Evolutionary conservation across 2,329 filamentous ascomycete genomes (phyloP).

Genomic region (Coniochaeta sp.): DNA sequence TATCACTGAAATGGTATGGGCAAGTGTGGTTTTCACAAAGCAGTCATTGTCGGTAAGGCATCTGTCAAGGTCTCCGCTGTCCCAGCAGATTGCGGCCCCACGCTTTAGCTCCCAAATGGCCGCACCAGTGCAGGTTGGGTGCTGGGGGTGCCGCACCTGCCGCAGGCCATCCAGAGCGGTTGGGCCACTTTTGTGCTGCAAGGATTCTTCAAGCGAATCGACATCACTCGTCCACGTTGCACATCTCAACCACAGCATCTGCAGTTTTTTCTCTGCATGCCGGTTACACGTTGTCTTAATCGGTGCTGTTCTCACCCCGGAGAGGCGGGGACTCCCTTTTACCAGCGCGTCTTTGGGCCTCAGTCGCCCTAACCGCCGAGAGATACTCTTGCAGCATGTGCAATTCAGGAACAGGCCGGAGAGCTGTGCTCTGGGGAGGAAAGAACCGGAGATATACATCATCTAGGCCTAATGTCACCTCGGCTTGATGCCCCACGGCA

Average conservation of each 20-base stretch:
- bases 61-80: not conserved
- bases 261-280: not conserved
- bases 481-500: not conserved
- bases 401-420: not conserved
- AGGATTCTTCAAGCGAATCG: not conserved
- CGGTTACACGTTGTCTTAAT: not conserved
- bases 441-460: not conserved
- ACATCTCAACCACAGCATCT: conserved; percentile 2
- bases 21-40: not conserved
- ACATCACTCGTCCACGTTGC: conserved; percentile 3
- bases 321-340: not conserved
- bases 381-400: not conserved
- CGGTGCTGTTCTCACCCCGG: not conserved
- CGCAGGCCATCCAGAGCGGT: not conserved
- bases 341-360: not conserved
- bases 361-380: not conserved
- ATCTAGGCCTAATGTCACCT: not conserved
- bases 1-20: too few relatives aligned
- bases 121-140: not conserved
- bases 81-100: not conserved
- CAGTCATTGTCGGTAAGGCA: not conserved
- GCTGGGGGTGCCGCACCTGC: not conserved
- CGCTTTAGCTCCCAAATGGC: not conserved
- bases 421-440: not conserved
- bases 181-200: not conserved